Conservation (phyloP, 805 yeast genomes). For the Candida michaelii region DNA sequence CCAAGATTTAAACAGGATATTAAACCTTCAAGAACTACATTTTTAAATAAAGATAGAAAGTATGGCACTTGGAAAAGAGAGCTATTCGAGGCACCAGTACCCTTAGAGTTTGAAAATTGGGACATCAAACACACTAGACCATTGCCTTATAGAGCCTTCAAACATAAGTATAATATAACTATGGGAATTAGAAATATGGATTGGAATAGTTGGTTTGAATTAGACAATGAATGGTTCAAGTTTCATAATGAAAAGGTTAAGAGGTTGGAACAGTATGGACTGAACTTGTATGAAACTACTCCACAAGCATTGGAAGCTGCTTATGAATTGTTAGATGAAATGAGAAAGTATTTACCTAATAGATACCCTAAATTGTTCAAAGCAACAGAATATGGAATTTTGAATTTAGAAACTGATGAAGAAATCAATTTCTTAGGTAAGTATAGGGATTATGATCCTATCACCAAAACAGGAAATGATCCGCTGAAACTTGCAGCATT, state of each 20-base stretch:
- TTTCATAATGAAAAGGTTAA: constrained; percentile 53
- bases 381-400: constrained; percentile 45
- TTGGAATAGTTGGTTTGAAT: constrained; percentile 62
- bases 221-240: constrained; percentile 64
- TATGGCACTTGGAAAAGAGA: constrained; percentile 58
- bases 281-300: constrained; percentile 49
- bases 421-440: constrained; percentile 29
- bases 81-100: constrained; percentile 48
- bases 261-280: constrained; percentile 48
- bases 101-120: constrained; percentile 50
- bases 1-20: not conserved
- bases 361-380: constrained; percentile 58
- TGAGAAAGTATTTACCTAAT: constrained; percentile 51
- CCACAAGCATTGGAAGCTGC: constrained; percentile 55
- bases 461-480: constrained; percentile 35
- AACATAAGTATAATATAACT: constrained; percentile 60
- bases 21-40: not conserved
- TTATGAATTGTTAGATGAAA: constrained; percentile 53
- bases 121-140: constrained; percentile 50
- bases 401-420: constrained; percentile 56
- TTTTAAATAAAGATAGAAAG: constrained; percentile 30
- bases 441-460: constrained; percentile 25
- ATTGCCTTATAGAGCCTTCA: constrained; percentile 66
- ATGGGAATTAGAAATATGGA: constrained; percentile 71
- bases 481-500: constrained; percentile 60